phyloP scores from a whole-genome alignment of 1,139 yeast genomes.

The Lodderomyces jiufengensis region DNA sequence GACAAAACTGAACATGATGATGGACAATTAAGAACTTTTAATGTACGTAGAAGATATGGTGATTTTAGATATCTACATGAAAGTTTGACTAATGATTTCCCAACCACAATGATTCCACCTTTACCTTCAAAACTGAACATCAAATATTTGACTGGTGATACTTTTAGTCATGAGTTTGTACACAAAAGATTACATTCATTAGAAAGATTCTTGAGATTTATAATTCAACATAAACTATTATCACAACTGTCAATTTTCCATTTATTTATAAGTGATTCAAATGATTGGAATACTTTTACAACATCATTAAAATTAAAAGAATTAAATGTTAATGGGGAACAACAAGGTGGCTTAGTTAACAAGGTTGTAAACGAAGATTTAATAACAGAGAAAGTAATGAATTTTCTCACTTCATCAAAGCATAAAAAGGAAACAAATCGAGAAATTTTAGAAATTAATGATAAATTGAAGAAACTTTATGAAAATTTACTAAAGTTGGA shows the following conservation, averaged over 20 bases:
- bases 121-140: conserved; percentile 88
- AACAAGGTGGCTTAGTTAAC: conserved; percentile 27
- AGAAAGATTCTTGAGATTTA: conserved; percentile 68
- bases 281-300: conserved; percentile 81
- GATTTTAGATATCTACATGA: conserved; percentile 80
- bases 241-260: conserved; percentile 69
- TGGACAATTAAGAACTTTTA: conserved; percentile 35
- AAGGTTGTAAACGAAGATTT: conserved; percentile 56
- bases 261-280: conserved; percentile 68
- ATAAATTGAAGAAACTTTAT: conserved; percentile 75
- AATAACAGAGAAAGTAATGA: conserved; percentile 82
- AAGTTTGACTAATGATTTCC: conserved; percentile 70
- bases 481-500: conserved; percentile 80
- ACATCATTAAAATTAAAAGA: conserved; percentile 51
- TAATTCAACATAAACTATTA: conserved; percentile 70
- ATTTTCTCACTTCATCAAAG: conserved; percentile 77
- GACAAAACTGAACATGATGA: conserved; percentile 13
- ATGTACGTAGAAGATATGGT: conserved; percentile 73
- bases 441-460: conserved; percentile 81
- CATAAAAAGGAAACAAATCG: conserved; percentile 66
- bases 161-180: conserved; percentile 79
- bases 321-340: conserved; percentile 21
- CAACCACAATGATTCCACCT: conserved; percentile 87
- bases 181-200: conserved; percentile 80
- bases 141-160: conserved; percentile 93